Evolutionary conservation across 768 basidiomycete species (phyloP), one percentile per base, ranked within the genome.

Genomic region (Tulasnella sp.): DNA sequence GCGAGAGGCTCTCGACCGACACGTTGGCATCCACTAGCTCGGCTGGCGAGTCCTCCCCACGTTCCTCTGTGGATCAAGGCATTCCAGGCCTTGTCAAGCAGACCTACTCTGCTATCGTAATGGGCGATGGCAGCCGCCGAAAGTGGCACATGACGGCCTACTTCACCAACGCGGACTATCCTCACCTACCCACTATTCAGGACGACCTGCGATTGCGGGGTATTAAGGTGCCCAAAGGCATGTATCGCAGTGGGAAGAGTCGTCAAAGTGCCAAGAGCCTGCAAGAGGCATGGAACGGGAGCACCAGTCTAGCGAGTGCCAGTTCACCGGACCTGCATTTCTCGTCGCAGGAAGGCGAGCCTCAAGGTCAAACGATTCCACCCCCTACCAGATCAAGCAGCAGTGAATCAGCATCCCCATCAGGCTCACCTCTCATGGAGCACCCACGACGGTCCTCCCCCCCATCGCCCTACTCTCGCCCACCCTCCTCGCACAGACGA

Each of bases 121-220:
- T 83, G 31, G 83, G 85, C 58, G 82, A 85, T 72, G 76, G 70
- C 37, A 39, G 15, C 49, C 67, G 69, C 7, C 85, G 87, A 80
- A 91, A 90, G 82, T 90, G 89, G 89, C 90, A 90, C 81, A 83
- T 91, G 76, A 90, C 89, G 71, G 86, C 87, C 34, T 88, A 88
- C 80, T 88, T 87, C 80, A 84, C 86, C 52, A 85, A 87, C 78
- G 83, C 85, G 37, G 87, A 87, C 79, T 83, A 86, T 76, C 82
- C 84, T 37, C 82, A 81, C 69, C 84, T 87, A 54, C 87, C 86
- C 38, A 87, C 86, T 15, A 83, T 87, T 45, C 85, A 86, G 79
- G 82, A 82, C 36, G 87, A 88, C 79, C 82, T 84, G 29, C 79
- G 83, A 39, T 80, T 88, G 58, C 81, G 83, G 37, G 85, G 81